These are phyloP conservation scores for Naganishia antarctica DNA, from an alignment of 768 basidiomycete species.

Conservation along the genomic window DNA sequence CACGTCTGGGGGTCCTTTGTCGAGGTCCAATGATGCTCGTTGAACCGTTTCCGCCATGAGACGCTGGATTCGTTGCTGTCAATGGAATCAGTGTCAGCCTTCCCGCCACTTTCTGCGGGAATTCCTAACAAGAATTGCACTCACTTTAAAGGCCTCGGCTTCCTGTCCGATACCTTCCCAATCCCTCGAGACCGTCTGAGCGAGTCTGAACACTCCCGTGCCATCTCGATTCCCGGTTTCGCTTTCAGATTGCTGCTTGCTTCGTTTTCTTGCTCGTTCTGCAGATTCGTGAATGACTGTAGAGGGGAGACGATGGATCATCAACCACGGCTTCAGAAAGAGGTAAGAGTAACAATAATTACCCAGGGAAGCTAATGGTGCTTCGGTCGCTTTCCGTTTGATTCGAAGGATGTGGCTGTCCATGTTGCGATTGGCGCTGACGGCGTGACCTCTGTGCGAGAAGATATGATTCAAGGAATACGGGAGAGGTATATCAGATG, in stretches of 20 bases:
- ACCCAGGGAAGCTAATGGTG: slow-evolving; percentile 47
- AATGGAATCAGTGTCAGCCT: background rate
- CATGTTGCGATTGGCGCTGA: background rate
- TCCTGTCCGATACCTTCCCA: slow-evolving; percentile 46
- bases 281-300: slow-evolving; percentile 44
- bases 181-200: slow-evolving; percentile 46
- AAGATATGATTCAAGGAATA: no score
- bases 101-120: background rate
- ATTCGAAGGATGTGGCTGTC: slow-evolving; percentile 39
- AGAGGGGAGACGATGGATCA: background rate
- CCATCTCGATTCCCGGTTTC: slow-evolving; percentile 16
- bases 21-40: background rate
- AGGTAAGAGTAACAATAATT: background rate
- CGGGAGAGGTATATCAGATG: no score
- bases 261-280: slow-evolving; percentile 30
- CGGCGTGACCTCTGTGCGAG: no score
- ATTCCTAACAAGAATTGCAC: background rate
- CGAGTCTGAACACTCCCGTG: slow-evolving; percentile 46
- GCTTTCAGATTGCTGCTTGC: slow-evolving; percentile 29
- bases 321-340: background rate
- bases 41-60: slow-evolving; percentile 21
- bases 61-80: slow-evolving; percentile 26
- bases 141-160: slow-evolving; percentile 43
- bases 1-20: background rate
- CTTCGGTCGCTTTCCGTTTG: slow-evolving; percentile 49